Evolutionary conservation across 2,329 filamentous ascomycete genomes (phyloP).

Genomic region (Aspergillus latus): DNA sequence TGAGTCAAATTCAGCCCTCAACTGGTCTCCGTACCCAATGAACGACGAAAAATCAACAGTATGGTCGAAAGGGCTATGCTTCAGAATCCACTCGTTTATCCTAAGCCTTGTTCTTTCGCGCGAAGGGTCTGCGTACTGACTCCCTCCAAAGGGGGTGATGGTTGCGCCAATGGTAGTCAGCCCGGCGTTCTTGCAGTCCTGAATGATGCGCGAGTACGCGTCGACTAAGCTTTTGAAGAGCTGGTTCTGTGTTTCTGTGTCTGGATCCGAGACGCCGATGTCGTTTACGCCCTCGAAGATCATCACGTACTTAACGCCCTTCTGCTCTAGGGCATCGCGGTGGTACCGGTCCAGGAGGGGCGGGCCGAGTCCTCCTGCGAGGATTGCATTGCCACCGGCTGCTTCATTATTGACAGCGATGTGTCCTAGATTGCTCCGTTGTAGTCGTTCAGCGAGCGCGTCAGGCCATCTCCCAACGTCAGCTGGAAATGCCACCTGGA

Average conservation of each 20-base stretch:
- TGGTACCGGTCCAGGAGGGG: slow-evolving; percentile 61
- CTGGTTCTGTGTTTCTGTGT: slow-evolving; percentile 45
- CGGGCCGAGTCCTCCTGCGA: slow-evolving; percentile 63
- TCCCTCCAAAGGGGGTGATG: slow-evolving; percentile 64
- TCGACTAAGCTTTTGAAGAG: slow-evolving; percentile 55
- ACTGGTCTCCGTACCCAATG: slow-evolving; percentile 52
- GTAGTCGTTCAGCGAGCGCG: slow-evolving; percentile 53
- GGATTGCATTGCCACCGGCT: slow-evolving; percentile 66
- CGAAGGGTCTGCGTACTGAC: slow-evolving; percentile 54
- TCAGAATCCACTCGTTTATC: slow-evolving; percentile 63
- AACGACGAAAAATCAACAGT: slow-evolving; percentile 63
- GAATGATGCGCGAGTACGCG: slow-evolving; percentile 60
- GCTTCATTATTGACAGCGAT: slow-evolving; percentile 65
- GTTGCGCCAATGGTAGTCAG: slow-evolving; percentile 63
- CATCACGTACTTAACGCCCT: slow-evolving; percentile 60
- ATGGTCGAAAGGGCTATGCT: slow-evolving; percentile 57
- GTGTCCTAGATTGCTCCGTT: slow-evolving; percentile 44
- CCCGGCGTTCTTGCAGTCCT: slow-evolving; percentile 54
- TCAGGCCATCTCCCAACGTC: slow-evolving; percentile 54
- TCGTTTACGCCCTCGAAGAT: slow-evolving; percentile 71
- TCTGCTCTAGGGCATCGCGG: slow-evolving; percentile 62
- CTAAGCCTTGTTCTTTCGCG: slow-evolving; percentile 58
- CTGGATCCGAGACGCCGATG: slow-evolving; percentile 56
- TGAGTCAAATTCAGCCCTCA: slow-evolving; percentile 55
- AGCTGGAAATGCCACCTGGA: not conserved